phyloP scores from a whole-genome alignment of 1,139 yeast species.

The Hemisphaericaspora xylofermentans region DNA sequence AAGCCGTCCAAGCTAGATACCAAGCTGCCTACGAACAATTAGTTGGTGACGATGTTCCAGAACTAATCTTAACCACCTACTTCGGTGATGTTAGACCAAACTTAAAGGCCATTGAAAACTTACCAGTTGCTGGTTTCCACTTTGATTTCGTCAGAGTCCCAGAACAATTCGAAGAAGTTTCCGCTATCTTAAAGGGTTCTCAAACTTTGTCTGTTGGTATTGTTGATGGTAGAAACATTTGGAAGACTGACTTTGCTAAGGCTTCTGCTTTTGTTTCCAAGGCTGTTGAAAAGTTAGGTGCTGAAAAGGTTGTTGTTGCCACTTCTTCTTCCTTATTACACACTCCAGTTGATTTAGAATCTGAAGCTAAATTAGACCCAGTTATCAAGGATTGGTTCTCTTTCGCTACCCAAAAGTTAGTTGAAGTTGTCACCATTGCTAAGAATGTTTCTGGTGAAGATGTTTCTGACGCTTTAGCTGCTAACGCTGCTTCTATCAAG shows the following conservation, averaged over 20 bases:
- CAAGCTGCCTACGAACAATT: conserved; percentile 80
- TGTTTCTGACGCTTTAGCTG: conserved; percentile 65
- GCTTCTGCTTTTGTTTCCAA: conserved; percentile 78
- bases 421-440: conserved; percentile 88
- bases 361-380: conserved; percentile 86
- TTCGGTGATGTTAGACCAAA: conserved; percentile 99
- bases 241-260: conserved; percentile 93
- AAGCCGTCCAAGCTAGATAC: conserved; percentile 78
- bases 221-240: conserved; percentile 98
- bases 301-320: conserved; percentile 85
- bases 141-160: conserved; percentile 96
- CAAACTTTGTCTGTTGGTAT: conserved; percentile 94
- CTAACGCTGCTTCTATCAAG: conserved; percentile 82
- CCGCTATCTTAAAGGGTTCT: conserved; percentile 54
- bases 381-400: conserved; percentile 98
- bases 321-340: conserved; percentile 96
- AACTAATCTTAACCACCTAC: conserved; percentile 83
- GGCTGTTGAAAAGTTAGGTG: conserved; percentile 83
- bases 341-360: conserved; percentile 94
- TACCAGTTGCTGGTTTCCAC: conserved; percentile 95
- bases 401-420: conserved; percentile 93
- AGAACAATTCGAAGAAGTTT: conserved; percentile 88
- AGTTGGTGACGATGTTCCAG: conserved; percentile 67
- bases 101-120: conserved; percentile 80
- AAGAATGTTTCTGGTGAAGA: conserved; percentile 83